phyloP scores from a whole-genome alignment of 495 filamentous ascomycete species.

The Bacidia rubella region DNA sequence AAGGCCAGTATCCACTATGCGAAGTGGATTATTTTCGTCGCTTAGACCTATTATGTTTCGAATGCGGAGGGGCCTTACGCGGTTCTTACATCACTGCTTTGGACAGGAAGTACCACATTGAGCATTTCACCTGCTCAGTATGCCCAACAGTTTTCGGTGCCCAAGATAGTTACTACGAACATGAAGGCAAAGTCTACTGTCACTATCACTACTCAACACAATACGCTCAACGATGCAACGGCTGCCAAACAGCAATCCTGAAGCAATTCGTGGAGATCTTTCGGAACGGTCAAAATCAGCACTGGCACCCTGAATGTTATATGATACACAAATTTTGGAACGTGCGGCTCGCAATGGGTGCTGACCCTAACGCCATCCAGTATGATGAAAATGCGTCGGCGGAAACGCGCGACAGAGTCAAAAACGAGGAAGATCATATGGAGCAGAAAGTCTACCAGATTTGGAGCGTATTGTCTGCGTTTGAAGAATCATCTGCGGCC shows the following conservation, averaged over 20 bases:
- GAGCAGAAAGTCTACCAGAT: constrained; percentile 97
- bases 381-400: constrained; percentile 53
- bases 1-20: constrained; percentile 86
- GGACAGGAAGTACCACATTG: constrained; percentile 96
- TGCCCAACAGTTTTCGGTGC: constrained; percentile 97
- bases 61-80: constrained; percentile 84
- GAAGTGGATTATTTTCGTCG: constrained; percentile 96
- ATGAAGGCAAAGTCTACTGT: constrained; percentile 91
- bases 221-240: constrained; percentile 91
- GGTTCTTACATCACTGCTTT: constrained; percentile 97
- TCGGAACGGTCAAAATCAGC: constrained; percentile 92
- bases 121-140: constrained; percentile 96
- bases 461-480: constrained; percentile 93
- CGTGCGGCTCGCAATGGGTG: constrained; percentile 60
- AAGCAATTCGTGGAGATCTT: constrained; percentile 99
- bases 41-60: constrained; percentile 76
- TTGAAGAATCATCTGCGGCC: constrained; percentile 92
- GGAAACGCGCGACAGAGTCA: constrained; percentile 59
- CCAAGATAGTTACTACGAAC: constrained; percentile 97
- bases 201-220: constrained; percentile 98
- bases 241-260: constrained; percentile 93
- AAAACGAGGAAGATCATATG: constrained; percentile 82
- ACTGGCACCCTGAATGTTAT: constrained; percentile 99
- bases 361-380: constrained; percentile 31
- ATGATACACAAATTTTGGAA: constrained; percentile 99